A percentile compares a stretch with the other conserved stretches of the same genome.
These are phyloP conservation scores for Diaporthe aspalathi DNA, from an alignment of 2,329 filamentous ascomycete genomes.

Conservation along the genomic window DNA sequence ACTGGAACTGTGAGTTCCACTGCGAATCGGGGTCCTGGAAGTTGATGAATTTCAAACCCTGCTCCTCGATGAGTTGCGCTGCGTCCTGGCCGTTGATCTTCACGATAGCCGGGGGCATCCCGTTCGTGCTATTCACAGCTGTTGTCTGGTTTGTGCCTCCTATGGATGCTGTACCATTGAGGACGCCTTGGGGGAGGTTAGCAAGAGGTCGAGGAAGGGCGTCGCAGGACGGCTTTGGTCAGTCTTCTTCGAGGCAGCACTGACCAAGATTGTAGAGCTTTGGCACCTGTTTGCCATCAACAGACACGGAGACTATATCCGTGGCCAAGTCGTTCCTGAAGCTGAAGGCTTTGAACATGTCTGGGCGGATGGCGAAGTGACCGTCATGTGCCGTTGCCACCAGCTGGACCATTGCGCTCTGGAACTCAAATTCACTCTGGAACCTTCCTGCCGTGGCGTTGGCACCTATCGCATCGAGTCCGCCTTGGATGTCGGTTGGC, in stretches of 20 bases:
- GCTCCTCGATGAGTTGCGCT: conserved; percentile 59
- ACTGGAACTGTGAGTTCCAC: conserved; percentile 53
- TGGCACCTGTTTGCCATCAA: conserved; percentile 68
- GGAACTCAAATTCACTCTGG: conserved; percentile 65
- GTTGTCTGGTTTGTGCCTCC: conserved; percentile 33
- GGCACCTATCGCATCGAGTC: conserved; percentile 57
- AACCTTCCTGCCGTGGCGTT: conserved; percentile 57
- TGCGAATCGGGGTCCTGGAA: conserved; percentile 69
- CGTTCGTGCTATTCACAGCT: conserved; percentile 23
- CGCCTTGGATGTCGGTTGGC: conserved; percentile 58
- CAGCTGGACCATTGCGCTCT: conserved; percentile 63
- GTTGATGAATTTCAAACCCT: conserved; percentile 56
- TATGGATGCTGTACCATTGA: conserved; percentile 49
- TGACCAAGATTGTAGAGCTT: conserved; percentile 65
- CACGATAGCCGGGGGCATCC: conserved; percentile 59
- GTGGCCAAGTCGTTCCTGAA: conserved; percentile 50
- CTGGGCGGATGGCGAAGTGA: conserved; percentile 69
- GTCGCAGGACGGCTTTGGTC: too few species aligned
- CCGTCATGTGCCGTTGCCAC: conserved; percentile 71
- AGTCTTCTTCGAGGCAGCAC: conserved; percentile 30
- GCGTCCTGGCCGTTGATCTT: conserved; percentile 69
- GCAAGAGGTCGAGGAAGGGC: background rate
- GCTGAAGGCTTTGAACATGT: conserved; percentile 64
- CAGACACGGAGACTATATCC: conserved; percentile 68
- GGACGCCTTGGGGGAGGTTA: conserved; percentile 43